Evolutionary conservation across 352 stramenopile genomes (phyloP), one percentile per base, ranked within the genome.

Genomic region (Elongisporangium senticosum): DNA sequence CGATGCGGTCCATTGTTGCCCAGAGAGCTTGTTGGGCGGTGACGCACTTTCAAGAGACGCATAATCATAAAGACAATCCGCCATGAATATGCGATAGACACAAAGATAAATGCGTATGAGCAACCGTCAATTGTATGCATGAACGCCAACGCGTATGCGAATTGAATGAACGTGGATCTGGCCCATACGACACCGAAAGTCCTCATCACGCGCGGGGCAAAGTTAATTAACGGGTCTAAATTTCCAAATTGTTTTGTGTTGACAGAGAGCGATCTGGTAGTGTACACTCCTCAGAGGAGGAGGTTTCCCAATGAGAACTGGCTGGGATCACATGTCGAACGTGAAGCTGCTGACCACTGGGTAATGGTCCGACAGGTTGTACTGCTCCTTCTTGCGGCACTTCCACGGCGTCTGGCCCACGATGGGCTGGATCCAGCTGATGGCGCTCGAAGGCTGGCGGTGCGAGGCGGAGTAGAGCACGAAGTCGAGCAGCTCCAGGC

Each of bases 351-450:
- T 87, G 50, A 90, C 62, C 53, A 92, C 79, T 4, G 82, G 82
- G 53, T 86, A 92, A 50, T 92, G 82, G 64, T 92, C 82, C 48
- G 82, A 92, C 49, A 92, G 65, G 58, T 92, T 84, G 65, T 77
- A 83, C 53, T 90, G 75, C 20, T 74, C 64, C 51, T 86, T 63
- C 23, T 77, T 74, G 39, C 74, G 77, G 78, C 78, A 90, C 17
- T 64, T 71, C 78, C 77, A 92, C 28, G 78, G 78, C 51, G 72
- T 61, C 49, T 56, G 62, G 15, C 69, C 75, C 22, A 66, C 75
- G 28, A 92, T 62, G 1, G 83, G 83, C 60, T 83, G 72, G 24
- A 90, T 69, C 71, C 76, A 92, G 59, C 78, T 88, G 22, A 61
- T 70, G 1, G 79, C 78, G 1, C 59, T 64, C 28, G 60, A 71